These are phyloP conservation scores for Agroathelia rolfsii DNA, from an alignment of 1,284 basidiomycete genomes.

Conservation along the genomic window DNA sequence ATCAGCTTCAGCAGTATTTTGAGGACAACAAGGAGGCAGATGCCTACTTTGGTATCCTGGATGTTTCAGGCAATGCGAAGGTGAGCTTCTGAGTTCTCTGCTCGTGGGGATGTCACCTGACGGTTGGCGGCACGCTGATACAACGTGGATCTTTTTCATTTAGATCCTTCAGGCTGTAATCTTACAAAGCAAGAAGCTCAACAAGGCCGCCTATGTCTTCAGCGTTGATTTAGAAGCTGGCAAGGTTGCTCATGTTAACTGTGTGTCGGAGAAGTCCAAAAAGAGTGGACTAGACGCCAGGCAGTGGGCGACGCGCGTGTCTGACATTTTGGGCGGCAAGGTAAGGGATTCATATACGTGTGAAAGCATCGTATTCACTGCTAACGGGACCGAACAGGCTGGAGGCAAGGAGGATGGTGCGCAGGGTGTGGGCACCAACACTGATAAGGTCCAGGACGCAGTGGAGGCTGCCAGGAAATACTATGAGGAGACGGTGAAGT, in stretches of 20 bases:
- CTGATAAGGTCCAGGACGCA: constrained; percentile 62
- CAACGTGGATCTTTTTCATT: too few species aligned
- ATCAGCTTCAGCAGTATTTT: constrained; percentile 66
- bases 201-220: constrained; percentile 86
- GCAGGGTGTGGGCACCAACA: constrained; percentile 75
- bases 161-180: constrained; percentile 71
- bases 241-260: constrained; percentile 87
- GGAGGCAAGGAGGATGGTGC: constrained; percentile 88
- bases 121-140: too few species aligned
- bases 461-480: constrained; percentile 46
- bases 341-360: constrained; percentile 31
- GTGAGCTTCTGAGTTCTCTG: constrained; percentile 24
- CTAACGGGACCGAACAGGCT: too few species aligned
- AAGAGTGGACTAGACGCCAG: constrained; percentile 68
- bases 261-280: constrained; percentile 59
- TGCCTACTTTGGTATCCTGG: constrained; percentile 61
- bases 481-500: constrained; percentile 18
- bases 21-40: constrained; percentile 62
- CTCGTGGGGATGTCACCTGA: background rate
- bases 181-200: constrained; percentile 68
- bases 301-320: constrained; percentile 73
- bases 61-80: constrained; percentile 77
- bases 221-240: constrained; percentile 58
- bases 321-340: constrained; percentile 81
- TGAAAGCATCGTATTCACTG: constrained; percentile 10